Percentiles rank a stretch among this genome's conserved stretches.
These are phyloP conservation scores for Dothidotthia symphoricarpi DNA, from an alignment of 2,329 filamentous ascomycete genomes.

Conservation along the genomic window DNA sequence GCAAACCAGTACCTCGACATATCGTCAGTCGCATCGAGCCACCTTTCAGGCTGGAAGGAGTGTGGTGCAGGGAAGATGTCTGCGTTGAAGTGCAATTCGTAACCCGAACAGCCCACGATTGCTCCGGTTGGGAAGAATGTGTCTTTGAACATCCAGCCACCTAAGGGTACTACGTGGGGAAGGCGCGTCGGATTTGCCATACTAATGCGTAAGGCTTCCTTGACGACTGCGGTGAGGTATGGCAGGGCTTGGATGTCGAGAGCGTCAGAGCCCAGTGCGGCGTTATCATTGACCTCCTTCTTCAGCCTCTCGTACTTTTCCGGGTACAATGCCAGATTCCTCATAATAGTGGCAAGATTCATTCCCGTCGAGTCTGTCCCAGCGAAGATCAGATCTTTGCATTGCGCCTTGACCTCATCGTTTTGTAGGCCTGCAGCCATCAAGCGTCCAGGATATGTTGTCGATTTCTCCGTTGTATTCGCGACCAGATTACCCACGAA, in stretches of 20 bases:
- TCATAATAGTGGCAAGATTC: slow-evolving; percentile 28
- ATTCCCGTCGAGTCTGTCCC: slow-evolving; percentile 32
- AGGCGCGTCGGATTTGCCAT: slow-evolving; percentile 40
- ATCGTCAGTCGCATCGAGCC: slow-evolving; percentile 24
- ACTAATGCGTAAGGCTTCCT: slow-evolving; percentile 47
- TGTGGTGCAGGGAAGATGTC: slow-evolving; percentile 17
- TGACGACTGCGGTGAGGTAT: slow-evolving; percentile 49
- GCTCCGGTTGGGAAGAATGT: slow-evolving; percentile 24
- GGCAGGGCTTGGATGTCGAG: slow-evolving; percentile 35
- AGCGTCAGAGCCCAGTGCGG: slow-evolving; percentile 6
- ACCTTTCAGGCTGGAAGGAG: slow-evolving; percentile 34
- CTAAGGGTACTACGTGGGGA: slow-evolving; percentile 28
- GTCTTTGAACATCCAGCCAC: slow-evolving; percentile 28
- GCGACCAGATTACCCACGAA: slow-evolving; percentile 46
- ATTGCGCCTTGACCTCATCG: slow-evolving; percentile 51
- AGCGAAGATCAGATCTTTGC: slow-evolving; percentile 50
- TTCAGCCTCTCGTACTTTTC: slow-evolving; percentile 20
- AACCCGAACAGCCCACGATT: slow-evolving; percentile 31
- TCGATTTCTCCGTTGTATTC: slow-evolving; percentile 31
- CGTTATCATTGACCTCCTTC: slow-evolving; percentile 19
- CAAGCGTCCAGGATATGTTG: slow-evolving; percentile 52
- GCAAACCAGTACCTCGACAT: slow-evolving; percentile 38
- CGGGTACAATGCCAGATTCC: slow-evolving; percentile 18
- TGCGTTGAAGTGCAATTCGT: slow-evolving; percentile 28
- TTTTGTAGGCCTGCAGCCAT: slow-evolving; percentile 46